These are phyloP conservation scores for Vachellia collinsii DNA, from an alignment of 306 rosid species.

Conservation along the genomic window DNA sequence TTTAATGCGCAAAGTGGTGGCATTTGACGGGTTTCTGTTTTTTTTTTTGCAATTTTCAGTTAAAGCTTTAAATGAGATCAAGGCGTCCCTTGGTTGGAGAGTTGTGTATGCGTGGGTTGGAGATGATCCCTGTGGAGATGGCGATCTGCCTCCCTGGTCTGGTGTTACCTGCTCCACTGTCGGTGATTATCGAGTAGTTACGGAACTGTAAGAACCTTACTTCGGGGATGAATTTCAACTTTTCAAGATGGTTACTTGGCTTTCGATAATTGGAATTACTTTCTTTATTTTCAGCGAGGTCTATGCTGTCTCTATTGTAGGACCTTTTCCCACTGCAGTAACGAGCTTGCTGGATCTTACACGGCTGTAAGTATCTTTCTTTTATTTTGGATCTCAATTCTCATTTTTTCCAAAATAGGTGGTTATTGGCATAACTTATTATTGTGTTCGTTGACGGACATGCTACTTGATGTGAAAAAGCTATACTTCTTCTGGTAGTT, in stretches of 20 bases:
- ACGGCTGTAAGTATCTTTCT: constrained; percentile 63
- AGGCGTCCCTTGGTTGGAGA: constrained; percentile 99
- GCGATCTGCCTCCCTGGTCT: constrained; percentile 96
- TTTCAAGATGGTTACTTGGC: not conserved
- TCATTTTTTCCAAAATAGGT: not conserved
- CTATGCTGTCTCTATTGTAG: constrained; percentile 96
- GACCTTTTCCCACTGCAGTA: constrained; percentile 98
- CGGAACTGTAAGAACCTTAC: constrained; percentile 71
- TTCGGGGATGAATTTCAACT: not conserved
- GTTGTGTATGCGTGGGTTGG: constrained; percentile 99
- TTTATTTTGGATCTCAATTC: constrained; percentile 16
- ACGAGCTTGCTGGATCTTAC: constrained; percentile 98
- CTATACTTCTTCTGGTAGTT: not conserved
- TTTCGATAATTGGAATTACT: constrained; percentile 1
- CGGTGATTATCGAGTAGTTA: constrained; percentile 97
- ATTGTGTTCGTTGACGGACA: constrained; percentile 15
- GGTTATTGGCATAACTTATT: not conserved
- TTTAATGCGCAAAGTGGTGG: constrained; percentile 25
- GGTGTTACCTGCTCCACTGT: constrained; percentile 97
- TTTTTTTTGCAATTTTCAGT: constrained; percentile 53
- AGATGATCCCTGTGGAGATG: constrained; percentile 98
- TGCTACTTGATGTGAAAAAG: not conserved
- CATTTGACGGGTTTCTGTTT: not conserved
- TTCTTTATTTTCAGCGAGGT: constrained; percentile 72
- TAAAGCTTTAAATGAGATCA: constrained; percentile 96